Evolutionary conservation across 192 early-diverging fungal species (phyloP).

Genomic region (Coemansia umbellata): DNA sequence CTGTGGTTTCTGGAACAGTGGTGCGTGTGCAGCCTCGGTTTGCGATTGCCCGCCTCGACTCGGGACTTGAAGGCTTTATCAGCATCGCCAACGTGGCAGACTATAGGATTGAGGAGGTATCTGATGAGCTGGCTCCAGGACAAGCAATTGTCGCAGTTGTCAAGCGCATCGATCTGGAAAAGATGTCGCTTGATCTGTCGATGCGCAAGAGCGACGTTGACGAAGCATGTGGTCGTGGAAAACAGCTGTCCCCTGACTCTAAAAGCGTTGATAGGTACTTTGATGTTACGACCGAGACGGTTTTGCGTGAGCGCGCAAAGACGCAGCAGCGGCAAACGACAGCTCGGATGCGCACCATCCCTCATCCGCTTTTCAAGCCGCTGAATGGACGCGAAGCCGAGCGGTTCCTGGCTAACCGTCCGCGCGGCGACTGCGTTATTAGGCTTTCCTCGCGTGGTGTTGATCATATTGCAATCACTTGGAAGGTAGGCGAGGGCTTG

Average conservation of each 20-base stretch:
- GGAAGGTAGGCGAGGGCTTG: constrained; percentile 83
- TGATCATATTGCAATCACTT: constrained; percentile 87
- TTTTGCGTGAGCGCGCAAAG: constrained; percentile 37
- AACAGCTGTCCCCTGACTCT: constrained; percentile 26
- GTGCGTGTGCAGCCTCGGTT: constrained; percentile 68
- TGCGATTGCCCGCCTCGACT: constrained; percentile 70
- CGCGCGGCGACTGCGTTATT: constrained; percentile 77
- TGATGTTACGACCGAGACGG: constrained; percentile 54
- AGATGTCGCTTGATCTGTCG: constrained; percentile 72
- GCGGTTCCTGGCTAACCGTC: constrained; percentile 62
- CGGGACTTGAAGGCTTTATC: constrained; percentile 84
- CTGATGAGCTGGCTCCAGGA: constrained; percentile 62
- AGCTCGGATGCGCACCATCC: constrained; percentile 59
- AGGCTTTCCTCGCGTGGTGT: constrained; percentile 86
- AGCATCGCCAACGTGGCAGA: constrained; percentile 59
- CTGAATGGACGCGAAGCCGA: constrained; percentile 70
- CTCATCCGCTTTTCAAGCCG: constrained; percentile 82
- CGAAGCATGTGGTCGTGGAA: constrained; percentile 36
- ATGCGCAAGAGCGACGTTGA: constrained; percentile 59
- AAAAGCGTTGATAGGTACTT: constrained; percentile 54
- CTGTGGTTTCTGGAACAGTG: constrained; percentile 66
- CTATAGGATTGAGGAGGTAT: constrained; percentile 54
- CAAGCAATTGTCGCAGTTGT: constrained; percentile 74
- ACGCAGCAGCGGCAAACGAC: constrained; percentile 26
- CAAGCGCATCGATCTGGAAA: constrained; percentile 73